Percentiles rank a stretch among this genome's conserved stretches.
Conservation (phyloP, 176 grass and related monocot genomes). For the Echinochloa phyllopogon region DNA sequence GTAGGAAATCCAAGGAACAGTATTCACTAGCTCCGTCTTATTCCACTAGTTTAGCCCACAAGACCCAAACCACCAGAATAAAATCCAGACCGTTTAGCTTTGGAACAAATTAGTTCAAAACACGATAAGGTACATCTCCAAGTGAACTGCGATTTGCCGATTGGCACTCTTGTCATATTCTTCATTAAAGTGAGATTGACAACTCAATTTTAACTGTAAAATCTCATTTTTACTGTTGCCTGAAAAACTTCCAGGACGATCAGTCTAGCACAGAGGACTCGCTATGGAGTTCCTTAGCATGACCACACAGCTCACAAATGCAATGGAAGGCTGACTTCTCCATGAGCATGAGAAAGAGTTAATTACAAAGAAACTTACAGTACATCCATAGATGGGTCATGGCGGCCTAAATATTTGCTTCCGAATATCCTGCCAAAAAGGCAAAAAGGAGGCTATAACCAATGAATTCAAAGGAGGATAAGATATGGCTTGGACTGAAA, state of each 20-base stretch:
- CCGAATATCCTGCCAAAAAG: background rate
- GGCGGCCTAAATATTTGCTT: background rate
- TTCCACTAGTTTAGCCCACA: background rate
- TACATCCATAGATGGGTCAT: background rate
- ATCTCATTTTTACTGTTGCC: background rate
- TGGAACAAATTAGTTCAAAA: background rate
- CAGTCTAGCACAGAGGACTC: background rate
- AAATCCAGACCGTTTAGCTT: no score
- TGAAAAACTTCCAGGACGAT: background rate
- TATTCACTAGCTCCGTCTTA: background rate
- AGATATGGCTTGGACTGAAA: background rate
- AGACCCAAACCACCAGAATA: background rate
- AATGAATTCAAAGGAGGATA: background rate
- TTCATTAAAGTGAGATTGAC: background rate
- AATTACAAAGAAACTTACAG: background rate
- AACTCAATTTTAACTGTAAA: background rate
- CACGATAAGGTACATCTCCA: background rate
- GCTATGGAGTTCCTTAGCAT: background rate
- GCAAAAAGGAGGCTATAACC: background rate
- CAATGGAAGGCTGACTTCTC: background rate
- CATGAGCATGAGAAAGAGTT: background rate
- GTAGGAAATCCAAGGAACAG: background rate
- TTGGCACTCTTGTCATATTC: background rate
- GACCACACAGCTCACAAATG: no score
- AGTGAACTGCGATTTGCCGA: background rate